These are phyloP conservation scores for Eucalyptus pauciflora DNA, from an alignment of 345 rosid genomes.

Conservation along the genomic window DNA sequence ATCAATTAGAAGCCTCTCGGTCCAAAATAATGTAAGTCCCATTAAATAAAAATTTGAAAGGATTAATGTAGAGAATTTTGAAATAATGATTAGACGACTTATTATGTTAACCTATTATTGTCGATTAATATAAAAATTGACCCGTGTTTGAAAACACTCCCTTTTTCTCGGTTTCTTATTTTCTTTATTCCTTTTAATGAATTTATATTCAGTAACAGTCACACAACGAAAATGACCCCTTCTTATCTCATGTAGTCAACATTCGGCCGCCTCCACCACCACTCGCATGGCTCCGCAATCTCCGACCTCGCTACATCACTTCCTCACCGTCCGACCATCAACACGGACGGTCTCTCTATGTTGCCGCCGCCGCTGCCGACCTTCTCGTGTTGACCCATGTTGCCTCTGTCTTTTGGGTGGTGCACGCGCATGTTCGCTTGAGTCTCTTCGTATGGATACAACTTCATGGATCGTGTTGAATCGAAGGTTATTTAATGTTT, in stretches of 20 bases:
- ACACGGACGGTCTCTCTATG: background rate
- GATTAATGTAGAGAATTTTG: background rate
- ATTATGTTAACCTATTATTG: background rate
- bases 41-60: background rate
- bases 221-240: background rate
- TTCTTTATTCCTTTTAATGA: background rate
- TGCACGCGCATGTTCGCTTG: background rate
- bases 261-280: background rate
- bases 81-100: background rate
- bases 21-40: background rate
- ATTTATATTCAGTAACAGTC: background rate
- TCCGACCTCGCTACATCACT: background rate
- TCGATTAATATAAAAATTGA: background rate
- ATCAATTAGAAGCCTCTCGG: background rate
- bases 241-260: background rate
- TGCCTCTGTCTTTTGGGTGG: background rate
- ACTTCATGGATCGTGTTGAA: accelerated
- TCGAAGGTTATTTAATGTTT: background rate
- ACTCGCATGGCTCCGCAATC: background rate
- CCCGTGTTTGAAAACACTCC: background rate
- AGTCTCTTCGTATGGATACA: background rate
- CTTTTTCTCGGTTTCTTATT: background rate
- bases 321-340: background rate
- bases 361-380: accelerated
- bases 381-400: background rate